These are phyloP conservation scores for Stereocaulon alpinum DNA, from an alignment of 495 filamentous ascomycete genomes.

Conservation along the genomic window DNA sequence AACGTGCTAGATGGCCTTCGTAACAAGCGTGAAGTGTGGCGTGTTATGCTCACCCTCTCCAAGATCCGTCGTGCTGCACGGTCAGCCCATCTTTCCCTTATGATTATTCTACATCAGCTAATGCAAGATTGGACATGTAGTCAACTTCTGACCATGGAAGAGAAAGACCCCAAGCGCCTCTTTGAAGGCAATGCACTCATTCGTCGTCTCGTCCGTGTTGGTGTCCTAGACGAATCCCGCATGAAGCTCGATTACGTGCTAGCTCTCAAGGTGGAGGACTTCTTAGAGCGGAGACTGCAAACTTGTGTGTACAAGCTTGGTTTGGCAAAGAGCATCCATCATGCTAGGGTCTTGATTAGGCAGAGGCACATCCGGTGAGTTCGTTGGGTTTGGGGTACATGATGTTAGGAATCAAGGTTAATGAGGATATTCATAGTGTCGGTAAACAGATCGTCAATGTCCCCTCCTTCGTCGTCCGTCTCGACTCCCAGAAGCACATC, in stretches of 20 bases:
- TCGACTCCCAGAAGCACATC: slow-evolving; percentile 99
- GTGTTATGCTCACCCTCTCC: slow-evolving; percentile 96
- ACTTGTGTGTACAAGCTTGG: slow-evolving; percentile 99
- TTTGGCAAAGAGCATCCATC: slow-evolving; percentile 98
- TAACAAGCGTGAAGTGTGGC: slow-evolving; percentile 99
- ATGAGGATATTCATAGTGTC: slow-evolving; percentile 42
- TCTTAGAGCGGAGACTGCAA: slow-evolving; percentile 98
- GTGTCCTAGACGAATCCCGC: slow-evolving; percentile 98
- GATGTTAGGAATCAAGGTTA: neutral
- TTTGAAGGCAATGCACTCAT: slow-evolving; percentile 99
- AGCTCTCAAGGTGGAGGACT: slow-evolving; percentile 95
- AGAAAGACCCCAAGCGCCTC: slow-evolving; percentile 99
- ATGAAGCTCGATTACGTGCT: slow-evolving; percentile 99
- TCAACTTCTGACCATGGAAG: slow-evolving; percentile 98
- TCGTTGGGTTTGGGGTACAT: neutral
- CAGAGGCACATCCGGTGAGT: slow-evolving; percentile 88
- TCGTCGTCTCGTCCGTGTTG: slow-evolving; percentile 98
- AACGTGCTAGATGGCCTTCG: slow-evolving; percentile 57
- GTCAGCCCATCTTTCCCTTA: slow-evolving; percentile 38
- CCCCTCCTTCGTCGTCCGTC: slow-evolving; percentile 95
- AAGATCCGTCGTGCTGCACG: slow-evolving; percentile 99
- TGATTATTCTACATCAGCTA: neutral
- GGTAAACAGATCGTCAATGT: slow-evolving; percentile 99
- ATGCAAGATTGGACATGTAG: slow-evolving; percentile 31
- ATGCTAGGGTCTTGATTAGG: slow-evolving; percentile 97